These are phyloP conservation scores for Dryadomyces sulphureus DNA, from an alignment of 2,329 filamentous ascomycete species.

Conservation along the genomic window DNA sequence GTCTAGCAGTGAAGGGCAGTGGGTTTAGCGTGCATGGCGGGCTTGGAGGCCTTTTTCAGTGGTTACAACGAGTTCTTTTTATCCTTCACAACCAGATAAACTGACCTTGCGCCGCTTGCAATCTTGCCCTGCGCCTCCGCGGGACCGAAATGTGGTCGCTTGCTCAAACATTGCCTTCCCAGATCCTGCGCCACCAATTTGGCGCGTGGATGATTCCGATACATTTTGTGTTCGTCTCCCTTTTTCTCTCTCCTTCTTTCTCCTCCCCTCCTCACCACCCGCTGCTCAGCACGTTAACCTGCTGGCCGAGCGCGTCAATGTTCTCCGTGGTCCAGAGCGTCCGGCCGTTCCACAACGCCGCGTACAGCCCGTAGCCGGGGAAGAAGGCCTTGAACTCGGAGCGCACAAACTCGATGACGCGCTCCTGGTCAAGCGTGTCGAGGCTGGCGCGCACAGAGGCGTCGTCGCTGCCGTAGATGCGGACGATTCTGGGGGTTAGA, in stretches of 20 bases:
- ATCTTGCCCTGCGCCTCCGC: background rate
- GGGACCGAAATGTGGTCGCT: background rate
- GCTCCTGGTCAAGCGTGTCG: background rate
- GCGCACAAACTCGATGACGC: background rate
- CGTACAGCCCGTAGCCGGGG: background rate
- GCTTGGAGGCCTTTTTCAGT: no score
- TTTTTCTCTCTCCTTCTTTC: background rate
- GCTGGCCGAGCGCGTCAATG: background rate
- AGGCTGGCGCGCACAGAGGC: background rate
- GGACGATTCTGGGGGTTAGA: background rate
- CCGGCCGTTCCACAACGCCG: background rate
- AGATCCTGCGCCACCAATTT: background rate
- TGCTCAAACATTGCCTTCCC: background rate
- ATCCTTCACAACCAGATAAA: no score
- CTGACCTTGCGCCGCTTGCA: no score
- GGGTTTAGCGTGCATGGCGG: no score
- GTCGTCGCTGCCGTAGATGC: background rate
- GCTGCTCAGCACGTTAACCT: background rate
- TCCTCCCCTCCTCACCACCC: background rate
- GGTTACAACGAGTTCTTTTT: no score
- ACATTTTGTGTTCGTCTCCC: background rate
- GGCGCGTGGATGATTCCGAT: background rate
- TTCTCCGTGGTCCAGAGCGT: background rate
- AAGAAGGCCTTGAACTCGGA: background rate
- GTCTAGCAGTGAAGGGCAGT: no score